Conservation (phyloP, 805 yeast genomes). For the Yarrowia sp. region DNA sequence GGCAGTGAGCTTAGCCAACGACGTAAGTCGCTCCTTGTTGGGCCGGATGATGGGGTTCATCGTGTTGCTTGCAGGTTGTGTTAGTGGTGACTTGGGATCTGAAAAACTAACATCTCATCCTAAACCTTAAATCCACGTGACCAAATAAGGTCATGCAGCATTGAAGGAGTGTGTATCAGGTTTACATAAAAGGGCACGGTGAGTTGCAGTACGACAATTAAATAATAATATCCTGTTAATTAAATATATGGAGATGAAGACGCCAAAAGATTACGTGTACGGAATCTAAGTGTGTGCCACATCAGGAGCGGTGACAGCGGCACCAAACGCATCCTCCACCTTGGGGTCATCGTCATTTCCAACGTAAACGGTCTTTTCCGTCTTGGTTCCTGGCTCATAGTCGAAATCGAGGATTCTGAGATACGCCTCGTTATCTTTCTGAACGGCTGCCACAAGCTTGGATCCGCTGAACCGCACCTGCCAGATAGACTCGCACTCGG, state of each 20-base stretch:
- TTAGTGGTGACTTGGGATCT: not conserved
- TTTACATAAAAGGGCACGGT: no score
- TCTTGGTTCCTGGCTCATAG: conserved; percentile 33
- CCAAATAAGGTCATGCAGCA: not conserved
- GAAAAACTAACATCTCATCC: not conserved
- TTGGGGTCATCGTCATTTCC: not conserved
- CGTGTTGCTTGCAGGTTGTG: not conserved
- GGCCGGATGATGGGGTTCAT: conserved; percentile 8
- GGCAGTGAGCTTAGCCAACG: conserved; percentile 36
- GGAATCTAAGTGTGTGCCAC: not conserved
- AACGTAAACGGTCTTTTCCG: conserved; percentile 17
- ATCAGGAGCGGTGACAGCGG: not conserved
- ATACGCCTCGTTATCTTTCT: conserved; percentile 63
- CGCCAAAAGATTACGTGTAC: not conserved
- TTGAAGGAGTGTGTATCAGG: not conserved
- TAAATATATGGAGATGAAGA: not conserved
- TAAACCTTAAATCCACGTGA: conserved; percentile 10
- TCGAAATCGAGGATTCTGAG: conserved; percentile 86
- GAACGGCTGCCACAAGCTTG: conserved; percentile 89
- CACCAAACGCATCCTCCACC: not conserved
- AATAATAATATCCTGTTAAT: conserved; percentile 11
- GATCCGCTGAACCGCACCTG: conserved; percentile 84
- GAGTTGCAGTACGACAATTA: not conserved
- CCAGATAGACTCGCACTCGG: conserved; percentile 87
- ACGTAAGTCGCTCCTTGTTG: conserved; percentile 32